Evolutionary conservation across 805 yeast species (phyloP).

Genomic region (Metschnikowia colocasiae): DNA sequence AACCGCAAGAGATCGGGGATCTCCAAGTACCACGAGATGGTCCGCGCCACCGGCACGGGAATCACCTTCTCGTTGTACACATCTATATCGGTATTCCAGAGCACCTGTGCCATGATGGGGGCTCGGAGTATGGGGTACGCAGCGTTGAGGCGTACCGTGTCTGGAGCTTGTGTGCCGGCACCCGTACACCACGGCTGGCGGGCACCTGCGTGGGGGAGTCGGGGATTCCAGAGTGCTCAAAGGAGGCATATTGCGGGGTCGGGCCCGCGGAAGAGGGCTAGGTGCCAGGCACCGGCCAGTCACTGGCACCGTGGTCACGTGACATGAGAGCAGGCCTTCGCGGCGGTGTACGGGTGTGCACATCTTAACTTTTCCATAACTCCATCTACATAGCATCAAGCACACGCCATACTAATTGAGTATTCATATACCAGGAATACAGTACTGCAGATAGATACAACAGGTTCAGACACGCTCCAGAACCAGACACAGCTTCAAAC

Average conservation of each 20-base stretch:
- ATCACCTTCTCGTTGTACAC: slow-evolving; percentile 37
- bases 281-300: no score
- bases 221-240: no score
- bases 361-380: neutral
- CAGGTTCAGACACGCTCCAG: no score
- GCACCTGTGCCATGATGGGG: slow-evolving; percentile 38
- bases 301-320: no score
- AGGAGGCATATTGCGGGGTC: no score
- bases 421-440: no score
- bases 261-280: no score
- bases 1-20: slow-evolving; percentile 39
- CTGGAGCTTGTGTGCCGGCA: neutral
- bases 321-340: neutral
- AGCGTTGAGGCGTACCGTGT: neutral
- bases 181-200: neutral
- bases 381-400: no score
- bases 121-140: slow-evolving; percentile 1
- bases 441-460: no score
- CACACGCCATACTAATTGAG: no score
- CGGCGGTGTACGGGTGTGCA: neutral
- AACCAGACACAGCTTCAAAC: no score
- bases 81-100: slow-evolving; percentile 46
- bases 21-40: slow-evolving; percentile 32
- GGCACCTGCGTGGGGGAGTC: no score
- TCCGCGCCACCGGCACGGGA: slow-evolving; percentile 36